Base-by-base conservation (phyloP, 805 yeast species). In the Saturnispora gosingensis region DNA sequence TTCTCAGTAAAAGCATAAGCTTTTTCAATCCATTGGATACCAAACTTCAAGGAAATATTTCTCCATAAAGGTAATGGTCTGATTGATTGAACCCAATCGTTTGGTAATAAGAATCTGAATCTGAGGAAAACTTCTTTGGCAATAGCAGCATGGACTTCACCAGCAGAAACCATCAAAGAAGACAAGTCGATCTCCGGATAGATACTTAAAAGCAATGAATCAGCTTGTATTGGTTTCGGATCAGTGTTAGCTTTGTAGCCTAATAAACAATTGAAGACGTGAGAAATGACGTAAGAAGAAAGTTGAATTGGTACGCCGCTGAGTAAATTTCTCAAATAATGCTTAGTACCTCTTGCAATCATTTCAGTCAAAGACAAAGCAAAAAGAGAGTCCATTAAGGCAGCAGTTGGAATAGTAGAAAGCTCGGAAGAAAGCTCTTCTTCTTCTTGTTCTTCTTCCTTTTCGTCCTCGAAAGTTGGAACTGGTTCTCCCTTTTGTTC, bases 341-440 rank as follows among this genome's bases (percentile, higher is more conserved):
- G 95, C 70, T 91, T 91, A 47, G 79, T 67, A 27, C 87, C 79
- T 69, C 99, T 83, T 24, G 91, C 78, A 59, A 90, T 67, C 72
- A 90, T 83, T 67, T 90, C 98, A 51, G 74, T 78, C 42, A 71
- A 64, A 30, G 81, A 66, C 39, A 82, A 65, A 13, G 59, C 63
- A 51, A 73, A 67, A 46, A 85, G 70, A n/a, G 81, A 71, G 6
- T 68, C 59, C 54, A 78, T 71, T 56, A 74, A 68, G 13, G 77
- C 71, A 39, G 64, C 55, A 24, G 61, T 63, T 15, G 80, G 76
- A 45, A 70, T 68, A 54, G 75, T 70, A 50, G 71, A 69, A 15
- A 75, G 73, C 5, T 73, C 61, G n/a, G 64, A 59, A 8, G 61
- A 53, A 36, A 60, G 58, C 30, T 62, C 60, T 27, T 62, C 60